Evolutionary conservation across 805 yeast genomes (phyloP), one percentile per base, ranked within the genome.

Genomic region (Nakazawaea ambrosiae): DNA sequence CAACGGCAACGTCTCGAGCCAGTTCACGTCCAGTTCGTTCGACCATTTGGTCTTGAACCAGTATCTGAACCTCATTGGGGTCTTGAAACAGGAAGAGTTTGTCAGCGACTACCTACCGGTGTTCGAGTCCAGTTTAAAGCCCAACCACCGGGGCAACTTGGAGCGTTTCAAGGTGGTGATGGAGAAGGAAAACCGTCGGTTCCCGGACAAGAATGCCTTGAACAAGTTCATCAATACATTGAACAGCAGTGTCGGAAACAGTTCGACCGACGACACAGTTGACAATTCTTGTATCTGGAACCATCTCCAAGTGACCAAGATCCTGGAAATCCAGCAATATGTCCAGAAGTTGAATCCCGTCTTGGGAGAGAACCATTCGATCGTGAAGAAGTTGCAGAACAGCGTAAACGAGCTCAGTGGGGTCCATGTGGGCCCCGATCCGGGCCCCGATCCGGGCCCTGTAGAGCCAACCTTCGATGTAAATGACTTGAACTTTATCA

Each of bases 351-450:
- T 75, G 20, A 50, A 58, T 24, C 31, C 45, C 1, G 44, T 48
- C 2, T 48, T 52, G 0, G 47, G 63, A n/a, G 55, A 61, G 12
- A 25, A n/a, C n/a, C n/a, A 47, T 2, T 64, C 61, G 4, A 49
- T 63, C 1, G 47, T 64, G n/a, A 47, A 49, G 1, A 53, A 65
- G 7, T 48, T 75, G 14, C 45, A 53, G 20, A 61, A 55, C 25
- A 58, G 68, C 31, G 47, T 78, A 9, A 51, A 54, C 4, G 65
- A 62, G 15, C 39, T 62, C n/a, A n/a, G n/a, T n/a, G n/a, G n/a
- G n/a, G n/a, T n/a, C n/a, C n/a, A n/a, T n/a, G n/a, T n/a, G n/a
- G n/a, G n/a, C n/a, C n/a, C n/a, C n/a, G n/a, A n/a, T n/a, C n/a
- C n/a, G n/a, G n/a, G n/a, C n/a, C n/a, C n/a, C n/a, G n/a, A n/a